Evolutionary conservation across 2,329 filamentous ascomycete genomes (phyloP).

Genomic region (Aspergillus glaucus): DNA sequence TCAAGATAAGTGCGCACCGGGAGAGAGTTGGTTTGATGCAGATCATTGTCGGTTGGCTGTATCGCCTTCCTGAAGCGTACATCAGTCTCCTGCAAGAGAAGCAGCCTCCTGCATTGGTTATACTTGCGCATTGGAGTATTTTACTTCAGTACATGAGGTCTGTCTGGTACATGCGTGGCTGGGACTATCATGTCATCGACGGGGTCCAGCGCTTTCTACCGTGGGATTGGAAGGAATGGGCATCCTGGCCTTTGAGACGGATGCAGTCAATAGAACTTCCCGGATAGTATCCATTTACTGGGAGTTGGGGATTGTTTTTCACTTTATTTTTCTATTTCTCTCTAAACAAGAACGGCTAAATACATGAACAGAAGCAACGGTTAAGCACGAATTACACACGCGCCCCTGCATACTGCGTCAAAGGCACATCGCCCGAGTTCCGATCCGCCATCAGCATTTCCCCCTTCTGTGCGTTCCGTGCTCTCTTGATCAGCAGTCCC

Average conservation of each 20-base stretch:
- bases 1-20: conserved; percentile 5
- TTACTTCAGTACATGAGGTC: conserved; percentile 18
- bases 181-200: conserved; percentile 26
- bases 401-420: conserved; percentile 7
- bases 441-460: conserved; percentile 5
- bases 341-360: background rate
- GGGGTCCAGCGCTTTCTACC: conserved; percentile 18
- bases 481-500: conserved; percentile 14
- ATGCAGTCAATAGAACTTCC: background rate
- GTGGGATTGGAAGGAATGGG: conserved; percentile 15
- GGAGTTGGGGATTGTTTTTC: background rate
- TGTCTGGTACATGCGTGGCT: conserved; percentile 28
- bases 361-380: background rate
- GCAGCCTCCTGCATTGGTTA: conserved; percentile 20
- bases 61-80: conserved; percentile 18
- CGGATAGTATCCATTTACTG: background rate
- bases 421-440: conserved; percentile 9
- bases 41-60: conserved; percentile 25
- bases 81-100: conserved; percentile 19
- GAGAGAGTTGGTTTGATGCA: conserved; percentile 15
- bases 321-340: background rate
- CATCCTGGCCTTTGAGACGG: conserved; percentile 18
- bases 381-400: too few relatives aligned
- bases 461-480: conserved; percentile 8
- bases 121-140: conserved; percentile 27